A percentile compares a stretch with the other conserved stretches of the same genome.
Conservation (phyloP, 2,329 filamentous ascomycete species). For the Colletotrichum orchidophilum region DNA sequence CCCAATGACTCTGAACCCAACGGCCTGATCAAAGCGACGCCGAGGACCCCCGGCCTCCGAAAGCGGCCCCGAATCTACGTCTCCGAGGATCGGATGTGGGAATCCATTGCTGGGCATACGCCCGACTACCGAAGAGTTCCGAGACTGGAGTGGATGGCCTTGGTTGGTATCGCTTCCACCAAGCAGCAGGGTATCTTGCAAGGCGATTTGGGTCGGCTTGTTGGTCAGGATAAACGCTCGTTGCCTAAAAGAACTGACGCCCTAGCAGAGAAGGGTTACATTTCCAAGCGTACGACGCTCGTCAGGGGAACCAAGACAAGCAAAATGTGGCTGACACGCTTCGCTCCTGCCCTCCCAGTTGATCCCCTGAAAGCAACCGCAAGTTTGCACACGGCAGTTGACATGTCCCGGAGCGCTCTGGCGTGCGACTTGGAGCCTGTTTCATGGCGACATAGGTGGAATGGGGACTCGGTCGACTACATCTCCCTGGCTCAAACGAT, state of each 20-base stretch:
- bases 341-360: constrained; percentile 57
- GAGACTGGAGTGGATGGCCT: constrained; percentile 66
- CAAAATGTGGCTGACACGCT: constrained; percentile 68
- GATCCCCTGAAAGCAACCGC: constrained; percentile 33
- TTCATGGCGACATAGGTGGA: constrained; percentile 66
- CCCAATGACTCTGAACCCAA: background rate
- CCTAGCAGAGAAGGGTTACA: constrained; percentile 68
- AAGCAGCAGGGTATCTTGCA: constrained; percentile 67
- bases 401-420: constrained; percentile 41
- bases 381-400: constrained; percentile 10
- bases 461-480: constrained; percentile 66
- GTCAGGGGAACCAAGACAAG: constrained; percentile 69
- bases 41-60: background rate
- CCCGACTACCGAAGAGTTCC: constrained; percentile 68
- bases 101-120: constrained; percentile 66
- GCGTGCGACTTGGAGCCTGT: constrained; percentile 59
- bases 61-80: constrained; percentile 53
- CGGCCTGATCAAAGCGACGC: background rate
- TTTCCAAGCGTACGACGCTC: constrained; percentile 68
- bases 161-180: constrained; percentile 66
- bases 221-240: constrained; percentile 71
- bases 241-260: constrained; percentile 69
- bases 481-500: constrained; percentile 65
- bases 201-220: constrained; percentile 65
- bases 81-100: constrained; percentile 67